Conservation (phyloP, 345 rosid genomes). For the Theobroma cacao region DNA sequence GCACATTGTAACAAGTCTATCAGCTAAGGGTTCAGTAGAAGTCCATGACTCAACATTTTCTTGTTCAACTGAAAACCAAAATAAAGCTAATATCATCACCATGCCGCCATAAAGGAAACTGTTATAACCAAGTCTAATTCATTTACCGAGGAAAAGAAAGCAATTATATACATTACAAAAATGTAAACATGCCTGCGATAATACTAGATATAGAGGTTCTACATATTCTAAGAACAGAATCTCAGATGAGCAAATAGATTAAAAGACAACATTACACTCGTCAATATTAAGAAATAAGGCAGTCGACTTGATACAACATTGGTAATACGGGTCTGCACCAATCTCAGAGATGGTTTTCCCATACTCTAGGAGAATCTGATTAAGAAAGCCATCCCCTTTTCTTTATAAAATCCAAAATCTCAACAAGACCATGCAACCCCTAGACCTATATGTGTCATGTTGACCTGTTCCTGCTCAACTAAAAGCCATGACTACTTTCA, state of each 20-base stretch:
- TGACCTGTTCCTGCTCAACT: not conserved
- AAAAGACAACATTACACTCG: not conserved
- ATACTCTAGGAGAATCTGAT: not conserved
- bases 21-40: not conserved
- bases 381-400: not conserved
- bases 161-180: not conserved
- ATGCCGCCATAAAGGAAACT: not conserved
- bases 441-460: not conserved
- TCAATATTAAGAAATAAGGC: not conserved
- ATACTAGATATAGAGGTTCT: not conserved
- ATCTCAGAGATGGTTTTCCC: not conserved
- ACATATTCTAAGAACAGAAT: not conserved
- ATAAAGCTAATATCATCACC: not conserved
- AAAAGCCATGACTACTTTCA: not conserved
- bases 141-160: not conserved
- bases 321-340: not conserved
- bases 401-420: not conserved
- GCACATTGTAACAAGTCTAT: constrained; percentile 21
- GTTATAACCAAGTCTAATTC: not conserved
- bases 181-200: not conserved
- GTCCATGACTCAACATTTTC: not conserved
- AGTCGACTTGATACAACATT: not conserved
- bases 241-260: not conserved
- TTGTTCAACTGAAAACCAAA: not conserved
- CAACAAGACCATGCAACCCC: not conserved